Conservation (phyloP, 2,329 filamentous ascomycete genomes). For the Fusarium sambucinum region DNA sequence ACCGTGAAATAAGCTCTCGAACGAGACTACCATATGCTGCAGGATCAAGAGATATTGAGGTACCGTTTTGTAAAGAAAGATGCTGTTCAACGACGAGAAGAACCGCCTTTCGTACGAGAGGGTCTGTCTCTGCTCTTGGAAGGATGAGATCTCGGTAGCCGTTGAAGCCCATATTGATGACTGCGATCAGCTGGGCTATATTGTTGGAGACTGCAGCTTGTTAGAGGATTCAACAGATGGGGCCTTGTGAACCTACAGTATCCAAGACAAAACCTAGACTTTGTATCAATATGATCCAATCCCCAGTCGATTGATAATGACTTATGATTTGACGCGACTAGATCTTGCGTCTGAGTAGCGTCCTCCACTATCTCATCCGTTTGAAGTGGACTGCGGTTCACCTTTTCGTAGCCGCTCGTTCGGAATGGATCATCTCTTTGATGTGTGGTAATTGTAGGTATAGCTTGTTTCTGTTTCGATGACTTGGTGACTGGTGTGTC, state of each 20-base stretch:
- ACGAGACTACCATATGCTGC: slow-evolving; percentile 29
- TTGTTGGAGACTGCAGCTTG: slow-evolving; percentile 29
- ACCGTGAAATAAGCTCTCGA: slow-evolving; percentile 33
- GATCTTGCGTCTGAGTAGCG: fast-evolving
- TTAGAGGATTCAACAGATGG: background rate
- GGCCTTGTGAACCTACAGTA: slow-evolving; percentile 8
- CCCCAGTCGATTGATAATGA: slow-evolving; percentile 5
- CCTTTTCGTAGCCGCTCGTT: slow-evolving; percentile 15
- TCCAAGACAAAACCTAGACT: slow-evolving; percentile 38
- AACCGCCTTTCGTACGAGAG: slow-evolving; percentile 36
- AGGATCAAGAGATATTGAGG: slow-evolving; percentile 22
- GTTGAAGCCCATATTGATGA: slow-evolving; percentile 45
- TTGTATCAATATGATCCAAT: slow-evolving; percentile 36
- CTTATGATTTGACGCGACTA: background rate
- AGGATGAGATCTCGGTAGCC: slow-evolving; percentile 39
- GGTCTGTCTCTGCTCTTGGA: slow-evolving; percentile 38
- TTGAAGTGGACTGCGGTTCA: fast-evolving
- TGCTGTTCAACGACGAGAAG: slow-evolving; percentile 41
- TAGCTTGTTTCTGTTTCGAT: fast-evolving
- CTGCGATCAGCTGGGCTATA: slow-evolving; percentile 41
- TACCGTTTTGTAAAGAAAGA: slow-evolving; percentile 31
- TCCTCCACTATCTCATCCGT: fast-evolving
- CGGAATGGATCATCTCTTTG: slow-evolving; percentile 7
- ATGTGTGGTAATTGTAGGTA: background rate
- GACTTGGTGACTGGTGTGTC: background rate